Evolutionary conservation across 345 rosid species (phyloP).

Genomic region (Melaleuca quinquenervia): DNA sequence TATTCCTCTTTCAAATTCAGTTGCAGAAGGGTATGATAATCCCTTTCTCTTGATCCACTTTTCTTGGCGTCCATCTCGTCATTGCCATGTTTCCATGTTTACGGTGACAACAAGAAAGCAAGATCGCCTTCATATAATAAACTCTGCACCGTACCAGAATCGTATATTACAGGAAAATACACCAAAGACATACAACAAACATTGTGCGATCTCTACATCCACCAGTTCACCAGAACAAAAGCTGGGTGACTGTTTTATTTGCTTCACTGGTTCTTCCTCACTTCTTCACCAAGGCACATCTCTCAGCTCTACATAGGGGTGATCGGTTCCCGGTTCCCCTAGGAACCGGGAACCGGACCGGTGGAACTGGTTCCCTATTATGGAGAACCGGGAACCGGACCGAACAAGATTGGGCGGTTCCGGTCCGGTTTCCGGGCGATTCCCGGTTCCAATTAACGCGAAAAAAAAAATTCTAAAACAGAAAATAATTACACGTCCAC

Average conservation of each 20-base stretch:
- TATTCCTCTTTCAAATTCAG: background rate
- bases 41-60: background rate
- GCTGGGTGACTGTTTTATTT: background rate
- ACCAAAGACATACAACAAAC: background rate
- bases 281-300: background rate
- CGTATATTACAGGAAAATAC: background rate
- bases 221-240: background rate
- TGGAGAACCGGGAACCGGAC: too few relatives aligned
- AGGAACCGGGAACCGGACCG: too few relatives aligned
- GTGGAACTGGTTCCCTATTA: too few relatives aligned
- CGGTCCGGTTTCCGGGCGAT: too few relatives aligned
- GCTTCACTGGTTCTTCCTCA: background rate
- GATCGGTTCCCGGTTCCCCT: too few relatives aligned
- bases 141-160: background rate
- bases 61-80: background rate
- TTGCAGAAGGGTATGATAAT: background rate
- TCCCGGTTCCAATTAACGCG: too few relatives aligned
- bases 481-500: too few relatives aligned
- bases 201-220: background rate
- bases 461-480: too few relatives aligned
- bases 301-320: too few relatives aligned
- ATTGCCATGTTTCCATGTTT: background rate
- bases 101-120: background rate
- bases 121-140: background rate
- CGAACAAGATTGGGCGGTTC: too few relatives aligned